Conservation (phyloP, 2,329 filamentous ascomycete genomes). For the Cercospora sojina region DNA sequence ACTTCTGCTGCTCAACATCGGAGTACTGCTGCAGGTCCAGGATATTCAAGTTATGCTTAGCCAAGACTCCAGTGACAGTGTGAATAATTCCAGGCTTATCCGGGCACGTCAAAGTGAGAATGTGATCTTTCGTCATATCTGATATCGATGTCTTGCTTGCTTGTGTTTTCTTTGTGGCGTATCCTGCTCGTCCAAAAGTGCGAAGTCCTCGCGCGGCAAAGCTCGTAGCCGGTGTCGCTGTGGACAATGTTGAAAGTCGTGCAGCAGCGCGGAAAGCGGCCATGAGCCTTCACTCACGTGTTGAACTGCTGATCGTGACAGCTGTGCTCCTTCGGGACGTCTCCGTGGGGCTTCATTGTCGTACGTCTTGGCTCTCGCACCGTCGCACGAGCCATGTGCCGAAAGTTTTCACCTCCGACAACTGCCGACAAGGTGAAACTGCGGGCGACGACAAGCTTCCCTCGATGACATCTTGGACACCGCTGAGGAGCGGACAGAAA, state of each 20-base stretch:
- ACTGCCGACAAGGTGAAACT: not conserved
- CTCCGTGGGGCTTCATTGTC: constrained; percentile 9
- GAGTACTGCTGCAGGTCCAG: constrained; percentile 83
- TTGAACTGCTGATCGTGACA: constrained; percentile 7
- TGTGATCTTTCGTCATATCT: constrained; percentile 53
- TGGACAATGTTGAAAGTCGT: constrained; percentile 11
- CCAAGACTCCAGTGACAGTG: constrained; percentile 76
- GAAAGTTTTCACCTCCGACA: constrained; percentile 15
- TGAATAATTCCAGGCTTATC: constrained; percentile 84
- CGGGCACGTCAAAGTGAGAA: constrained; percentile 79
- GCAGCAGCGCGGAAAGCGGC: constrained; percentile 10
- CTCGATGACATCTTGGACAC: not conserved
- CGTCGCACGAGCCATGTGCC: constrained; percentile 3
- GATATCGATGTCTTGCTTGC: not conserved
- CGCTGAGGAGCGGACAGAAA: no score
- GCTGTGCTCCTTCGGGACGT: not conserved
- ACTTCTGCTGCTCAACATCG: constrained; percentile 69
- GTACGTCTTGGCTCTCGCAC: constrained; percentile 11
- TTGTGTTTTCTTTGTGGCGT: constrained; percentile 1
- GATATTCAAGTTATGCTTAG: constrained; percentile 72
- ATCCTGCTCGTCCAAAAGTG: constrained; percentile 9
- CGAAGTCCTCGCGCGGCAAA: constrained; percentile 8
- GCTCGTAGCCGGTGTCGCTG: not conserved
- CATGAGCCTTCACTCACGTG: constrained; percentile 8
- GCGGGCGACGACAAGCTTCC: not conserved